Base-by-base conservation (phyloP, 495 filamentous ascomycete genomes). In the Penicillium taxi region DNA sequence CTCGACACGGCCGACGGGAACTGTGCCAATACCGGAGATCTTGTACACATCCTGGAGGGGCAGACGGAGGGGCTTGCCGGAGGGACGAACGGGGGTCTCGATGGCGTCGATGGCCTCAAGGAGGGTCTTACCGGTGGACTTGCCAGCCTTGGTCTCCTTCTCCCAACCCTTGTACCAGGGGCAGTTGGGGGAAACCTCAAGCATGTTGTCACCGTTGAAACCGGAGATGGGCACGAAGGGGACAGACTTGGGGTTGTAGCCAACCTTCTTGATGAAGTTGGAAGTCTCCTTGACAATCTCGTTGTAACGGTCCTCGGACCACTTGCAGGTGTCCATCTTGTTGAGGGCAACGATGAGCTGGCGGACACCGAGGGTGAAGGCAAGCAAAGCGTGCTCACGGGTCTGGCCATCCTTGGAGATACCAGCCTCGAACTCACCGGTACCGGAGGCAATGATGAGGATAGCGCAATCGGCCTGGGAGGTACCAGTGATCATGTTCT, bases 361-460 rank as follows among this genome's bases (percentile, higher is more conserved):
- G 80, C 82, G 88, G 61, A 98, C 91, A 86, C 91, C 91, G 42
- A 98, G 86, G 70, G 91, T 98, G 84, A 93, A 98, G 67, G 91
- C 91, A 66, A 98, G 90, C 63, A 98, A 82, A 75, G 91, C 91
- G 83, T 98, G 91, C 84, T 98, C 91, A 84, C 91, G 91, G 56
- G 91, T 98, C 84, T 98, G 91, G 72, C 91, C 91, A 85, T 98
- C 91, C 85, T 98, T 98, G 81, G 91, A 98, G 83, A 98, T 98
- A 96, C 91, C 91, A 82, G 91, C 91, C 82, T 98, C 91, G 80
- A 98, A 98, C 78, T 98, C 91, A 94, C 91, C 91, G 84, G 89
- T 95, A 74, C 91, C 91, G 59, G 91, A 88, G 56, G 90, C 91
- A 73, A 98, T 98, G 75, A 98, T 96, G 79, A 98, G 90, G 70